Percentiles rank a stretch among this genome's conserved stretches.
These are phyloP conservation scores for Trametes polyzona DNA, from an alignment of 1,284 basidiomycete species.

Conservation along the genomic window DNA sequence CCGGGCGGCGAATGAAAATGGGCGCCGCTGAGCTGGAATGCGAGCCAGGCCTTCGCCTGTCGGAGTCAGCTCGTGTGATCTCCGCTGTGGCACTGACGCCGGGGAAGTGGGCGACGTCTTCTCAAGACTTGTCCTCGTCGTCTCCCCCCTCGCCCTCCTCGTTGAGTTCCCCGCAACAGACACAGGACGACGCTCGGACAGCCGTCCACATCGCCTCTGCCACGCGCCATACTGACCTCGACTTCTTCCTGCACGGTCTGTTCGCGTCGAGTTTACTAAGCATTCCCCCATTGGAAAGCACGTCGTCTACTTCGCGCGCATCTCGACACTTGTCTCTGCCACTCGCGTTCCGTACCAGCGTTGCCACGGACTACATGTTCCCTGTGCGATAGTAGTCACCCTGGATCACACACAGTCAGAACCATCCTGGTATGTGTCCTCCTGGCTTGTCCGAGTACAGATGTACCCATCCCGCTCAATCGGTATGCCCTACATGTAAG, in stretches of 20 bases:
- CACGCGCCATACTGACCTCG: background rate
- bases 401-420: constrained; percentile 11
- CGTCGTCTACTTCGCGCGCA: constrained; percentile 5
- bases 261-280: background rate
- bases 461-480: background rate
- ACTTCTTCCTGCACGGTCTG: background rate
- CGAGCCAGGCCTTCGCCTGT: background rate
- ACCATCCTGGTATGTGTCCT: constrained; percentile 14
- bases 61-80: constrained; percentile 9
- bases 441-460: background rate
- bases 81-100: constrained; percentile 14
- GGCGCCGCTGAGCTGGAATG: background rate
- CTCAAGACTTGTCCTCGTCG: constrained; percentile 15
- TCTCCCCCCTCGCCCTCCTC: constrained; percentile 9
- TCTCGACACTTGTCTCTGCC: background rate
- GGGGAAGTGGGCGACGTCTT: constrained; percentile 8
- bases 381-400: constrained; percentile 13
- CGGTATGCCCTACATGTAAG: background rate
- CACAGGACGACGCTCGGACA: background rate
- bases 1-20: background rate
- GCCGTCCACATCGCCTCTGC: background rate
- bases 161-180: background rate
- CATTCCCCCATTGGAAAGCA: background rate
- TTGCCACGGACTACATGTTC: constrained; percentile 13
- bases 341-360: background rate